A percentile compares a stretch with the other conserved stretches of the same genome.
These are phyloP conservation scores for Dictyophora rubrovolvata DNA, from an alignment of 768 basidiomycete species.

Conservation along the genomic window DNA sequence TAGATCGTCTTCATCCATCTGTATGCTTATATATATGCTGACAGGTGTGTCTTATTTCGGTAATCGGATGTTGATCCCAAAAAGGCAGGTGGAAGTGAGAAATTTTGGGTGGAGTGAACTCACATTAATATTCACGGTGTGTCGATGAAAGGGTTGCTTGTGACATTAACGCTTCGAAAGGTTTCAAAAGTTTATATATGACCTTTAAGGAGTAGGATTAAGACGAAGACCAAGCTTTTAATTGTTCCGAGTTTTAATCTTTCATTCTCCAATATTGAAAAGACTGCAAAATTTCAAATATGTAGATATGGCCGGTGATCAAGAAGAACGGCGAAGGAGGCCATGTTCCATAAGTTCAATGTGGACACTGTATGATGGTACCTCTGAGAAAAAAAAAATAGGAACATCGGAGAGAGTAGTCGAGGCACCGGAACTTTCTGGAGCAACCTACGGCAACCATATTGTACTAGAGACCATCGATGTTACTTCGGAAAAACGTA, in stretches of 20 bases:
- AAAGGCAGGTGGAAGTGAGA: background rate
- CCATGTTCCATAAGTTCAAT: background rate
- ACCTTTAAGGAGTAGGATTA: too few species aligned
- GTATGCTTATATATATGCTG: too few species aligned
- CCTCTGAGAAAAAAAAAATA: background rate
- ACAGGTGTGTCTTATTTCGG: too few species aligned
- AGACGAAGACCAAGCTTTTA: too few species aligned
- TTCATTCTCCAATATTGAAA: too few species aligned
- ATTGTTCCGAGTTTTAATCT: too few species aligned
- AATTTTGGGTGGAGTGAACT: background rate
- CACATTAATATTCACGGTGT: background rate
- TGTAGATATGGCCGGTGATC: background rate
- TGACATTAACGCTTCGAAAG: too few species aligned
- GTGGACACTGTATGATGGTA: background rate
- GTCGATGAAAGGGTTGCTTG: background rate
- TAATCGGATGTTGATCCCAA: background rate
- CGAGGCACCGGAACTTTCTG: background rate
- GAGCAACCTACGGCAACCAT: background rate
- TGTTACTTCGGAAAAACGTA: background rate
- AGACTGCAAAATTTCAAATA: background rate
- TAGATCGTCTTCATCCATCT: too few species aligned
- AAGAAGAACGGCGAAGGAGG: background rate
- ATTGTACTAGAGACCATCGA: background rate
- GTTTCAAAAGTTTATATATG: too few species aligned
- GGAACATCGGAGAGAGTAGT: background rate